Conservation (phyloP, 805 yeast species). For the Vanderwaltozyma tropicalis region DNA sequence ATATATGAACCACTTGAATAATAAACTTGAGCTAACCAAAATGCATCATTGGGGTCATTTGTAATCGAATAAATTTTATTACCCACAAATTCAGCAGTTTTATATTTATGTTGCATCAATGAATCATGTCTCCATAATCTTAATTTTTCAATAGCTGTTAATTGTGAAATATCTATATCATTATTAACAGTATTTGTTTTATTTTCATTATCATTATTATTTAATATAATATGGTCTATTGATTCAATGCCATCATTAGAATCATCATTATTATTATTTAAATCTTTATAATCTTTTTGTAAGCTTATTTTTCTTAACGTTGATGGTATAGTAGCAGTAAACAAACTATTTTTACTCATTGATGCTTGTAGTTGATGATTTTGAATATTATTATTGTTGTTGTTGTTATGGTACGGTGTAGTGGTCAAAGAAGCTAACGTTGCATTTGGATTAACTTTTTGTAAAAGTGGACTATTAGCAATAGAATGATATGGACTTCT, state of each 20-base stretch:
- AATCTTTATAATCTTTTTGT: conserved; percentile 11
- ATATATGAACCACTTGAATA: conserved; percentile 65
- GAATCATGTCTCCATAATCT: conserved; percentile 93
- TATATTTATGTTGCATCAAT: conserved; percentile 78
- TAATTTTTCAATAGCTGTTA: conserved; percentile 72
- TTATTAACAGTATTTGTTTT: neutral
- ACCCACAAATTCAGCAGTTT: conserved; percentile 83
- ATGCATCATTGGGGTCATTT: conserved; percentile 84
- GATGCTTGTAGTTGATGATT: conserved; percentile 14
- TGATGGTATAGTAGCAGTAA: conserved; percentile 19
- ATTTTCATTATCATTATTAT: neutral
- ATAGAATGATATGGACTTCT: conserved; percentile 8
- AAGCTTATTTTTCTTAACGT: conserved; percentile 23
- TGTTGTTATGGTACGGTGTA: conserved; percentile 33
- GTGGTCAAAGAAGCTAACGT: conserved; percentile 23
- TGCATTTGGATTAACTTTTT: conserved; percentile 6
- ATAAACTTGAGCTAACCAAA: conserved; percentile 90
- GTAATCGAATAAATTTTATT: conserved; percentile 82
- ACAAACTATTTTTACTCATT: conserved; percentile 17
- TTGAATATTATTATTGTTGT: conserved; percentile 9
- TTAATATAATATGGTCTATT: neutral
- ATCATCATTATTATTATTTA: neutral
- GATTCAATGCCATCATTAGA: neutral
- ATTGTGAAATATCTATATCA: conserved; percentile 18
- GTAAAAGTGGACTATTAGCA: conserved; percentile 22